Conservation (phyloP, 1,284 basidiomycete species). For the Ustilago trichophora region DNA sequence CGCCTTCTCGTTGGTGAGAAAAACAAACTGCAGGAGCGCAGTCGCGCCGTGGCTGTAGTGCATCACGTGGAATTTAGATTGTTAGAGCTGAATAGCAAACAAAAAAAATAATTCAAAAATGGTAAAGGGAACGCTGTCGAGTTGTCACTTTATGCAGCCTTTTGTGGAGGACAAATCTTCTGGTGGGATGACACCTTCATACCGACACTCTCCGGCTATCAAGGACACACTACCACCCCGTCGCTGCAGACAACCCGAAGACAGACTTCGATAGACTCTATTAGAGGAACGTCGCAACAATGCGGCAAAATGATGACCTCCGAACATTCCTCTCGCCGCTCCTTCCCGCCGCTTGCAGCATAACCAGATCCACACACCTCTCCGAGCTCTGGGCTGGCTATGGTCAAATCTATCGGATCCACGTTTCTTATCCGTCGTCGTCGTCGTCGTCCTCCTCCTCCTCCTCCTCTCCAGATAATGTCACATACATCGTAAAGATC, state of each 20-base stretch:
- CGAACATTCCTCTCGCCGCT: conserved; percentile 3
- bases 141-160: conserved; percentile 12
- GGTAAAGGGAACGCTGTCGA: too few relatives aligned
- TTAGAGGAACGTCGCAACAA: too few relatives aligned
- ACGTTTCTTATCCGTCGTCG: conserved; percentile 1
- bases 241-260: too few relatives aligned
- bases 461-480: too few relatives aligned
- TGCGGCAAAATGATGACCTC: conserved; percentile 11
- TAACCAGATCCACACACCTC: conserved; percentile 14
- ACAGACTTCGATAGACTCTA: too few relatives aligned
- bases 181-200: too few relatives aligned
- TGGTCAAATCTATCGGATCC: conserved; percentile 36
- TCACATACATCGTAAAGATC: conserved; percentile 31
- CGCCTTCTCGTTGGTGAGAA: too few relatives aligned
- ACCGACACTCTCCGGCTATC: too few relatives aligned
- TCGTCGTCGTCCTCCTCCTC: too few relatives aligned
- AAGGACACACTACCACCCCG: too few relatives aligned
- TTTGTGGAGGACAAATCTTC: conserved; percentile 5
- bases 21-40: conserved; percentile 1
- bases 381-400: conserved; percentile 45
- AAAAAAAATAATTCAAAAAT: too few relatives aligned
- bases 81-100: conserved; percentile 1
- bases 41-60: neutral
- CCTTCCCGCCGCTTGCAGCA: conserved; percentile 4
- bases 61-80: conserved; percentile 5